These are phyloP conservation scores for Mycena leptocephala DNA, from an alignment of 768 basidiomycete genomes.

Conservation along the genomic window DNA sequence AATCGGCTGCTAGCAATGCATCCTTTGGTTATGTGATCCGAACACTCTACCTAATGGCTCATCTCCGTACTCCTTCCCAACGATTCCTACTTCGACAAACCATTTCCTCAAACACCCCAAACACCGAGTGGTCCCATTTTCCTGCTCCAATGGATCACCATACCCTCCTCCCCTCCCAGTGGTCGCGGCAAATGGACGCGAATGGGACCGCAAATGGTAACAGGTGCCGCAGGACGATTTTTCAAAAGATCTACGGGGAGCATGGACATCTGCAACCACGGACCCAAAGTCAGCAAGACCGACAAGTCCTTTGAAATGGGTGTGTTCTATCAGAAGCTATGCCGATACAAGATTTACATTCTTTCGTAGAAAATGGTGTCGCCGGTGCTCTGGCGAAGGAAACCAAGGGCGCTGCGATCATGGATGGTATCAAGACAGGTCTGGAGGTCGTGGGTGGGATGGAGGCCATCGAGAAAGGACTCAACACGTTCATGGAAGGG, in stretches of 20 bases:
- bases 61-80: neutral
- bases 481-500: constrained; percentile 26
- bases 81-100: neutral
- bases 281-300: constrained; percentile 25
- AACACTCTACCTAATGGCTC: neutral
- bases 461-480: constrained; percentile 17
- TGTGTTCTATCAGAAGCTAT: neutral
- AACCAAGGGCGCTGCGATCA: neutral
- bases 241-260: constrained; percentile 18
- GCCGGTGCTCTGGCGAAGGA: constrained; percentile 8
- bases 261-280: constrained; percentile 27
- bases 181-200: no score
- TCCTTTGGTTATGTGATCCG: constrained; percentile 2
- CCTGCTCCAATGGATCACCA: neutral
- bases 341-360: neutral
- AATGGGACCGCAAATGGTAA: neutral
- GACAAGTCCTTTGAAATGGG: constrained; percentile 23
- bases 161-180: neutral
- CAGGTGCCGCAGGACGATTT: constrained; percentile 26
- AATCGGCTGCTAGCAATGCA: constrained; percentile 9
- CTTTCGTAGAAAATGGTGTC: constrained; percentile 7
- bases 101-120: neutral
- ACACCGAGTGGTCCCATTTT: neutral
- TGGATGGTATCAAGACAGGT: constrained; percentile 2
- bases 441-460: constrained; percentile 2